Base-by-base conservation (phyloP, 2,329 filamentous ascomycete species). In the Fonsecaea erecta region DNA sequence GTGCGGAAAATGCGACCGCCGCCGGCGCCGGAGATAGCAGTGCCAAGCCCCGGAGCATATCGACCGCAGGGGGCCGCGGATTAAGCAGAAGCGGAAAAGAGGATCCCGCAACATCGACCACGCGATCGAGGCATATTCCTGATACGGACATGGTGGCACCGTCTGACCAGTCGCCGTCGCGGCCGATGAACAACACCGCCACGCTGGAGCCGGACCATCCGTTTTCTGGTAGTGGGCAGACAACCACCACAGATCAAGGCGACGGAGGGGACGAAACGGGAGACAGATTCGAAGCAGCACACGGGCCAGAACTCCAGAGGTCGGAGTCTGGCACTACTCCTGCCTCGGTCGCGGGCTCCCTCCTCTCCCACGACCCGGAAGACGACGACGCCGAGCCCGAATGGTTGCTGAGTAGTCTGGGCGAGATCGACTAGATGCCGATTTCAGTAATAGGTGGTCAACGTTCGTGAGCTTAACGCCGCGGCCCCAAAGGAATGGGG, bases 311-410 rank as follows among this genome's bases (percentile, higher is more conserved):
- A 32, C 35, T 16, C n/a, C 64, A 40, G 8, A 40, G 5, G 59
- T 30, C 37, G 3, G 26, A 2, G 1, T 48, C 43, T 48, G 43
- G 18, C 24, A 40, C 60, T 43, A 28, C 5, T 16, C 56, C 54
- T 35, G n/a, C 24, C 14, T 43, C 28, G 14, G 24, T 46, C 5
- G 30, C 57, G 18, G 57, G 57, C 3, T 68, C 66, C 14, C 57
- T 67, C 6, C 75, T 85, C 7, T 85, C 86, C 1, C 83, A 88
- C 70, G 86, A 89, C 70, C 86, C 86, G 0, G 86, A 88, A 34
- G 86, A 89, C 70, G 85, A 88, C 56, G 86, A 88, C 73, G 85
- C 85, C 1, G 86, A 88, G 68, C 86, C 86, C 2, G 86, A 88
- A 51, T 89, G 86, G 86, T 74, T 89, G 54, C 75, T 83, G 68